These are phyloP conservation scores for Wallacemonas sp. DNA, from an alignment of 208 protist species.

Conservation along the genomic window DNA sequence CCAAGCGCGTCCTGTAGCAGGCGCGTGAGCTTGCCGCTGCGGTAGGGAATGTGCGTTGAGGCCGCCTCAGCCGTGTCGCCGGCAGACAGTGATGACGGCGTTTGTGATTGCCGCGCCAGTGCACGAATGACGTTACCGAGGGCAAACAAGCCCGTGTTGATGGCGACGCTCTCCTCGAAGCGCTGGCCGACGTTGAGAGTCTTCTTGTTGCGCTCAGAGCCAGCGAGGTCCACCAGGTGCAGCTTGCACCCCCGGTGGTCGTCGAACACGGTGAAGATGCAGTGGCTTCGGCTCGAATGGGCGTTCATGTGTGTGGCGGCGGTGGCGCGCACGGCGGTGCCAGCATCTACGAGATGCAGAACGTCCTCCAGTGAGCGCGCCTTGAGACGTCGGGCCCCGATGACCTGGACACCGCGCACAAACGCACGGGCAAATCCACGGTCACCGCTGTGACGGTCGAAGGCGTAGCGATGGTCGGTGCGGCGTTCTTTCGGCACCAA, in stretches of 20 bases:
- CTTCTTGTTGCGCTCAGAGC: conserved; percentile 81
- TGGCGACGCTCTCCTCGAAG: conserved; percentile 92
- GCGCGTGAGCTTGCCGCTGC: conserved; percentile 89
- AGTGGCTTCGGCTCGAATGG: conserved; percentile 86
- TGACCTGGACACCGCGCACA: conserved; percentile 25
- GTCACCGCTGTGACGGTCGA: no score
- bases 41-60: conserved; percentile 76
- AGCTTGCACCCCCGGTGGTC: conserved; percentile 63
- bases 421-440: no score
- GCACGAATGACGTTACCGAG: conserved; percentile 94
- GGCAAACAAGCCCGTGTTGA: conserved; percentile 91
- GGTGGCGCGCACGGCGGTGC: conserved; percentile 75
- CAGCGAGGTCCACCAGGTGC: conserved; percentile 94
- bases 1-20: conserved; percentile 90
- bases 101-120: conserved; percentile 25
- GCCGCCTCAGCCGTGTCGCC: not conserved
- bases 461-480: no score
- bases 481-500: no score
- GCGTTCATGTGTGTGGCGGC: conserved; percentile 91
- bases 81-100: conserved; percentile 3
- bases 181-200: conserved; percentile 75
- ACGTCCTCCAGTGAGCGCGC: conserved; percentile 62
- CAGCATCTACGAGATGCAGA: conserved; percentile 65
- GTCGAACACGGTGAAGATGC: conserved; percentile 91
- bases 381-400: conserved; percentile 53